Conservation (phyloP, 805 yeast genomes). For the Ogataea chonburiensis region DNA sequence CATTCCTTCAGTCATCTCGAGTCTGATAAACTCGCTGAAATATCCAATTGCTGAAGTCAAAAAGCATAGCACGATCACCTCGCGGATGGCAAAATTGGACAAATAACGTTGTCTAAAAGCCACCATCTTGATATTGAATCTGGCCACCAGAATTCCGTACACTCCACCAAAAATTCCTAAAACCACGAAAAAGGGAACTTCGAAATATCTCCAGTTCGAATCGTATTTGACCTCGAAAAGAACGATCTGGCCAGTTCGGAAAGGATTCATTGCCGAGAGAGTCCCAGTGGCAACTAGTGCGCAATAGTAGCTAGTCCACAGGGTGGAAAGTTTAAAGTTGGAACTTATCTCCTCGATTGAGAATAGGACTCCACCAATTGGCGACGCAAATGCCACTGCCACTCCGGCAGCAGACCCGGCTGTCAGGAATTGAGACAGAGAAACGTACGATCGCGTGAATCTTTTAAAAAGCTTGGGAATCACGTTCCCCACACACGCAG, state of each 20-base stretch:
- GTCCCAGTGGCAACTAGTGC: conserved; percentile 84
- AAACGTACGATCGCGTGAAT: conserved; percentile 46
- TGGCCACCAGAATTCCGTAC: conserved; percentile 77
- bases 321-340: conserved; percentile 68
- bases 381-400: conserved; percentile 96
- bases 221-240: conserved; percentile 89
- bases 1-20: conserved; percentile 97
- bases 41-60: conserved; percentile 77
- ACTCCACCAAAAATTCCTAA: conserved; percentile 91
- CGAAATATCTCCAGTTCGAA: conserved; percentile 81
- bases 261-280: conserved; percentile 81
- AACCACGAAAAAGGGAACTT: conserved; percentile 73
- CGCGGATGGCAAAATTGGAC: conserved; percentile 58
- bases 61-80: conserved; percentile 64
- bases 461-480: conserved; percentile 53
- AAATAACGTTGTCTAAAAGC: conserved; percentile 74
- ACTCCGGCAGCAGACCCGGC: conserved; percentile 98
- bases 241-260: conserved; percentile 91
- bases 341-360: conserved; percentile 87
- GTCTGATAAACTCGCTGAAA: conserved; percentile 72
- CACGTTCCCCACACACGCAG: conserved; percentile 92
- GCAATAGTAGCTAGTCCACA: conserved; percentile 92
- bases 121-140: conserved; percentile 72
- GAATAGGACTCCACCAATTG: conserved; percentile 94
- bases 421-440: conserved; percentile 59